Base-by-base conservation (phyloP, 306 rosid genomes). In the Begonia fuchsioides region DNA sequence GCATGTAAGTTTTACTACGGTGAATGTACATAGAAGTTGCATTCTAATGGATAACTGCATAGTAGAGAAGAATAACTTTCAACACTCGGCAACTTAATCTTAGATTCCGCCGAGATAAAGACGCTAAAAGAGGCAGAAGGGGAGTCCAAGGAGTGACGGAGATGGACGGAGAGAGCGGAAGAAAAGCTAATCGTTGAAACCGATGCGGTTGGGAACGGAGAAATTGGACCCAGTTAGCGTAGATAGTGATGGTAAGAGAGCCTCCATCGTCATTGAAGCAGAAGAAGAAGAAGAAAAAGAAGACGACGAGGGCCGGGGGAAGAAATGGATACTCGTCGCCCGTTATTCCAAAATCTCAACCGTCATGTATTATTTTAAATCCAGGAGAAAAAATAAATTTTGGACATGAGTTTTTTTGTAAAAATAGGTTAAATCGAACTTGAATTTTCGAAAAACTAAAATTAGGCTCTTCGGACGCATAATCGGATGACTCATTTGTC, bases 341-440 rank as follows among this genome's bases (percentile, higher is more conserved):
- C 32, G 32, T 20, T 20, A 6, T 20, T 20, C 32, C 32, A 6
- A 20, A 20, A 20, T 20, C 32, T 20, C 32, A 20, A 20, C 32
- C 32, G 32, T 6, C 32, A 20, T 2, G 32, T 20, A 20, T 20
- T n/a, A n/a, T n/a, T n/a, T n/a, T n/a, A n/a, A n/a, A n/a, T n/a
- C n/a, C n/a, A n/a, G 47, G 67, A 13, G 40, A 13, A 15, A 15
- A 58, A 44, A 54, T 52, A 45, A 67, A 76, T 64, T n/a, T n/a
- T n/a, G n/a, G n/a, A n/a, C n/a, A n/a, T n/a, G n/a, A n/a, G n/a
- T n/a, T n/a, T n/a, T n/a, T n/a, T n/a, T n/a, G n/a, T n/a, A n/a
- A n/a, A n/a, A n/a, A n/a, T n/a, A n/a, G n/a, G n/a, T n/a, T n/a
- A n/a, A n/a, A n/a, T n/a, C n/a, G n/a, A n/a, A n/a, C n/a, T n/a